Evolutionary conservation across 225 moss, liverwort and hornwort species (phyloP), one percentile per base, ranked within the genome.

Genomic region (Marchantia polymorpha): DNA sequence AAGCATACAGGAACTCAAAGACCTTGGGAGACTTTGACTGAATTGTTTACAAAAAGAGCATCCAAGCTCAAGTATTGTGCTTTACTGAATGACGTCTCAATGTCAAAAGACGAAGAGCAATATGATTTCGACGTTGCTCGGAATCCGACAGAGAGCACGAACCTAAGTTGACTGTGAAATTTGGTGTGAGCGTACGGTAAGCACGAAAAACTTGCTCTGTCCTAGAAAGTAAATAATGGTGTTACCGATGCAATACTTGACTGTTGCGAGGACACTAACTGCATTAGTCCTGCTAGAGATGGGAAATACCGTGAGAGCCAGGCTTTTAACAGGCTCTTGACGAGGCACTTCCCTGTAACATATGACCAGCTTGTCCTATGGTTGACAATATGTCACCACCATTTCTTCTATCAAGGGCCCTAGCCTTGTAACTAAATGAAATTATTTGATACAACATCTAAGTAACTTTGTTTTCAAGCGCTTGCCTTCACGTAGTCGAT

Each of bases 401-500:
- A 20, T 48, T 69, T 69, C 25, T 52, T 51, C 72, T 73, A 73
- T 52, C 72, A 73, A 73, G 26, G 71, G 71, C 52, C n/a, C 52
- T 73, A 49, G 49, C 52, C 72, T 53, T 52, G 15, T 52, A 29
- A 56, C 74, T 74, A 9, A 56, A 55, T 48, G 29, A 16, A 48
- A 48, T 55, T 58, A 74, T 56, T 58, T 56, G 30, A 13, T 56
- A 74, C 74, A 58, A 52, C 17, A 29, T 74, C 52, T 72, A 70
- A 8, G 48, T 13, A 4, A 47, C 11, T 70, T 48, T 23, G 13
- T 56, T 56, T 25, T 60, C 50, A 76, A 29, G 76, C 76, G 64
- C n/a, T 63, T 22, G 58, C 89, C 56, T 89, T 89, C 54, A 94
- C 94, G 56, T 94, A 91, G 50, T 94, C 92, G 61, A 96, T 96